A percentile compares a stretch with the other conserved stretches of the same genome.
phyloP scores from a whole-genome alignment of 1,139 yeast genomes.

The Debaryomyces psychrophilus region DNA sequence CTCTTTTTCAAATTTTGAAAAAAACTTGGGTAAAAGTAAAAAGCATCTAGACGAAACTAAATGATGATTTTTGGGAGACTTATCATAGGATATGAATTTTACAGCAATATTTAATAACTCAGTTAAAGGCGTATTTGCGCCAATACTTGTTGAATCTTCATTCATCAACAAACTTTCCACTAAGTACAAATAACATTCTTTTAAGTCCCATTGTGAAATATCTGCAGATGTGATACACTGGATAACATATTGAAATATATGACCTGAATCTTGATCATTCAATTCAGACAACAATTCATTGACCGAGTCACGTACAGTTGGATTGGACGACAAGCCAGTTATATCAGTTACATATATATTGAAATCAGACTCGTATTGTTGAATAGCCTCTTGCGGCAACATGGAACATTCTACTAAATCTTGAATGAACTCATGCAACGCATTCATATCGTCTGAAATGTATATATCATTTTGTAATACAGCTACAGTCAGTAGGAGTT shows the following conservation, averaged over 20 bases:
- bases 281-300: conserved; percentile 53
- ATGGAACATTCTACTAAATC: conserved; percentile 28
- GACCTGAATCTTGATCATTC: conserved; percentile 37
- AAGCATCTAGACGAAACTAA: conserved; percentile 50
- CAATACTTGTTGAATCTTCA: conserved; percentile 38
- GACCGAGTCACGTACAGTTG: conserved; percentile 55
- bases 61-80: conserved; percentile 18
- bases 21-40: conserved; percentile 55
- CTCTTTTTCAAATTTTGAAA: conserved; percentile 50
- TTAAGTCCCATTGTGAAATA: conserved; percentile 23
- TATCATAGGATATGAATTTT: conserved; percentile 20
- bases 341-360: conserved; percentile 73
- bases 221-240: conserved; percentile 18
- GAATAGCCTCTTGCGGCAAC: conserved; percentile 31
- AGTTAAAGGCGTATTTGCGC: conserved; percentile 22
- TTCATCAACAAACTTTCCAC: conserved; percentile 48
- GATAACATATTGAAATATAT: conserved; percentile 27
- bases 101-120: conserved; percentile 29
- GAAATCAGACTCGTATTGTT: conserved; percentile 53
- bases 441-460: conserved; percentile 18
- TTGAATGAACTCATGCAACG: conserved; percentile 22
- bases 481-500: conserved; percentile 29
- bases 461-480: conserved; percentile 31
- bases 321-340: conserved; percentile 59
- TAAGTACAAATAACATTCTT: conserved; percentile 46